Conservation (phyloP, 2,329 filamentous ascomycete species). For the Alternaria sp. region DNA sequence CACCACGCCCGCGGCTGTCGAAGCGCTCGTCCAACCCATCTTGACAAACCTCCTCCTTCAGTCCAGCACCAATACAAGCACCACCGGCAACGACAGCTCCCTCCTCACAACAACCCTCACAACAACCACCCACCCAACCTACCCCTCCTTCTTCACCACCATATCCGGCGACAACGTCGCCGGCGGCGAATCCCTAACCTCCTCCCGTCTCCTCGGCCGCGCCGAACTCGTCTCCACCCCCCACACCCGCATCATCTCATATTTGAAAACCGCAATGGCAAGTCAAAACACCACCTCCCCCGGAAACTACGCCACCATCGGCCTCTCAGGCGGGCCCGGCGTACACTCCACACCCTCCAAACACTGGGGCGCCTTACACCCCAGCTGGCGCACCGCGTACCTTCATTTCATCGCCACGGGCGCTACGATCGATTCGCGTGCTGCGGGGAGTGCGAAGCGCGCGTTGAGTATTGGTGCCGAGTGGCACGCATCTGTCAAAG, state of each 20-base stretch:
- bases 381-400: constrained; percentile 46
- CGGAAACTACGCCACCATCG: constrained; percentile 31
- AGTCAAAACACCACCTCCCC: constrained; percentile 21
- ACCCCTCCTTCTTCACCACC: constrained; percentile 21
- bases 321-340: constrained; percentile 39
- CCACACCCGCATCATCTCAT: not conserved
- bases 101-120: not conserved
- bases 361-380: constrained; percentile 35
- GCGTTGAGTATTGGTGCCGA: not conserved
- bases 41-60: not conserved
- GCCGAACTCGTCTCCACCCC: constrained; percentile 20
- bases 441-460: not conserved
- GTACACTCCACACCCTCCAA: constrained; percentile 22
- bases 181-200: constrained; percentile 32
- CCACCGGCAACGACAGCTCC: not conserved
- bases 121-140: constrained; percentile 1
- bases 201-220: constrained; percentile 38
- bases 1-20: constrained; percentile 16
- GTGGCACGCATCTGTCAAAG: constrained; percentile 23
- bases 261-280: constrained; percentile 17
- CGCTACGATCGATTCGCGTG: not conserved
- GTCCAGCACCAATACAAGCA: not conserved
- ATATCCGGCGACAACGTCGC: constrained; percentile 25
- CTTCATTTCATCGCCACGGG: constrained; percentile 38
- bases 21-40: constrained; percentile 16